phyloP scores from a whole-genome alignment of 768 basidiomycete species.

The Hericium alpestre region DNA sequence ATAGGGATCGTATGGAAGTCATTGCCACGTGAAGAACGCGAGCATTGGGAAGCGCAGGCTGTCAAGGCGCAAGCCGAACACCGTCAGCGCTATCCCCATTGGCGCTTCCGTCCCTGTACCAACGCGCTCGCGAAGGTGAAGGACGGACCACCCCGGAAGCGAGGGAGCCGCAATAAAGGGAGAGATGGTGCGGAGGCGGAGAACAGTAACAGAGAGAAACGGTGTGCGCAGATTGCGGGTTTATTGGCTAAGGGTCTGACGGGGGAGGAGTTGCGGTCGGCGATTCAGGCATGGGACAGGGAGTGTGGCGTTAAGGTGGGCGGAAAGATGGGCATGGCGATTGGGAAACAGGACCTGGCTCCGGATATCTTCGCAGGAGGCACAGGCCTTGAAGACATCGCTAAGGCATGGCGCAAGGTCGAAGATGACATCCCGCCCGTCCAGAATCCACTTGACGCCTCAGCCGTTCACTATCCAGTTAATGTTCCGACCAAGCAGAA shows the following conservation, averaged over 20 bases:
- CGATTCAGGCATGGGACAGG: constrained; percentile 52
- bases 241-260: constrained; percentile 58
- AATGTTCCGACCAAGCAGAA: neutral
- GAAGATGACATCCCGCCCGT: no score
- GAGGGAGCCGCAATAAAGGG: neutral
- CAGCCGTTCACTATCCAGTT: no score
- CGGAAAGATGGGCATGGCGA: constrained; percentile 13
- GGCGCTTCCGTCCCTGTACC: constrained; percentile 68
- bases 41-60: constrained; percentile 70
- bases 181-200: constrained; percentile 27
- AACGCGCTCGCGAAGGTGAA: constrained; percentile 20
- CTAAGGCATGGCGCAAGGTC: no score
- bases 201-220: constrained; percentile 36
- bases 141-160: neutral
- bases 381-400: no score
- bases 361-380: no score
- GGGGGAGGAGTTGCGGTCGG: constrained; percentile 49
- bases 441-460: no score
- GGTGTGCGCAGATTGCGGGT: constrained; percentile 59
- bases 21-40: constrained; percentile 54
- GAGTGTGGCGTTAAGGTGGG: constrained; percentile 18
- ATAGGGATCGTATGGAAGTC: constrained; percentile 68
- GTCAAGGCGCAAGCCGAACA: constrained; percentile 64
- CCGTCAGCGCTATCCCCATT: constrained; percentile 65
- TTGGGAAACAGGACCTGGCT: neutral